Evolutionary conservation across 2,329 filamentous ascomycete species (phyloP).

Genomic region (Colletotrichum gigasporum): DNA sequence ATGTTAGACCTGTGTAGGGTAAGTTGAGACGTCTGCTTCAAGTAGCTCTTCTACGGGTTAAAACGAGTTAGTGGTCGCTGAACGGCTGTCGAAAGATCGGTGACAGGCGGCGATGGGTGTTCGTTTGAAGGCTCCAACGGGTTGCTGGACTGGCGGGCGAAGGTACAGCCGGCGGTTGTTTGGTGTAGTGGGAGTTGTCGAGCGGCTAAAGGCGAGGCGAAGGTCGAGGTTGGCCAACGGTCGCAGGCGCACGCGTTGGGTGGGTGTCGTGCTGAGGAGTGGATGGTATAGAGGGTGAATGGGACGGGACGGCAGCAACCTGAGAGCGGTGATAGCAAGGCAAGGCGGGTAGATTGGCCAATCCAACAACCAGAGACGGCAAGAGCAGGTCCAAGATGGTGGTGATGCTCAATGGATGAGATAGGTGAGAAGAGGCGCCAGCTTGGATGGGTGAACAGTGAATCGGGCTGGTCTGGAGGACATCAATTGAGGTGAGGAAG

Average conservation of each 20-base stretch:
- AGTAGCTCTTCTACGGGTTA: slow-evolving; percentile 26
- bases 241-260: background rate
- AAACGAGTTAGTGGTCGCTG: slow-evolving; percentile 15
- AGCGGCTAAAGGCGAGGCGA: too few species aligned
- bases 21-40: slow-evolving; percentile 38
- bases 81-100: background rate
- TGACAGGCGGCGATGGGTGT: background rate
- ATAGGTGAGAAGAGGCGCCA: background rate
- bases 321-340: background rate
- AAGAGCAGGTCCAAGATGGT: background rate
- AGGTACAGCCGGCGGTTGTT: background rate
- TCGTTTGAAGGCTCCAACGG: too few species aligned
- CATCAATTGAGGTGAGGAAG: slow-evolving; percentile 1
- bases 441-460: too few species aligned
- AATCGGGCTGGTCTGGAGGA: background rate
- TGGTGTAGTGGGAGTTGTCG: background rate
- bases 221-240: background rate
- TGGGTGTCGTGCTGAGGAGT: background rate
- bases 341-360: background rate
- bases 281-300: background rate
- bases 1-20: slow-evolving; percentile 40
- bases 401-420: background rate
- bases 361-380: background rate
- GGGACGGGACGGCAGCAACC: background rate
- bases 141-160: background rate